Evolutionary conservation across 2,329 filamentous ascomycete species (phyloP).

Genomic region (Pseudogymnoascus sp.): DNA sequence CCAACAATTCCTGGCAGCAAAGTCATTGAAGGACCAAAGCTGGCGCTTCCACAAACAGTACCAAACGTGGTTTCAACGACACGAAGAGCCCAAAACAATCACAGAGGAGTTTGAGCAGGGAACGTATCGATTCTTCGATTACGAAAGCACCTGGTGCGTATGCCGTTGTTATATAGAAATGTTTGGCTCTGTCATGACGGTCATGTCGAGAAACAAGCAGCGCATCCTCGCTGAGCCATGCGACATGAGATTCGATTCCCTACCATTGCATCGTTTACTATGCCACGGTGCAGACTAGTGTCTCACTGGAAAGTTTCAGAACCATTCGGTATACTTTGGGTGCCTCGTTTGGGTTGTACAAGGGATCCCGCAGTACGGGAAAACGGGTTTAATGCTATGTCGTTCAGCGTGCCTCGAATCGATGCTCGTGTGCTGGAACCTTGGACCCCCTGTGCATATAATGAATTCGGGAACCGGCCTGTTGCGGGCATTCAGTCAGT

Average conservation of each 20-base stretch:
- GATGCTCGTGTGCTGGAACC: conserved; percentile 1
- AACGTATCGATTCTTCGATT: conserved; percentile 98
- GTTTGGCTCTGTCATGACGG: conserved; percentile 13
- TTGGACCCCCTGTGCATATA: neutral
- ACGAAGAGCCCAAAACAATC: conserved; percentile 97
- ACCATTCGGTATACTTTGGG: neutral
- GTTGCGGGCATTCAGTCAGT: conserved; percentile 1
- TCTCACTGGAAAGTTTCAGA: conserved; percentile 13
- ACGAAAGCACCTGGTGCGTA: conserved; percentile 93
- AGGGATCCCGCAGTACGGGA: neutral
- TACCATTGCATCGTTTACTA: neutral
- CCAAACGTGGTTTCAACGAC: conserved; percentile 97
- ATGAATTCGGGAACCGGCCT: neutral
- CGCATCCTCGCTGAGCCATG: neutral
- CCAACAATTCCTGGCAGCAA: conserved; percentile 90
- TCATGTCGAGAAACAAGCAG: neutral
- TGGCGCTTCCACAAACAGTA: conserved; percentile 99
- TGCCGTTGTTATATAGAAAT: conserved; percentile 9
- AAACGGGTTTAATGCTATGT: neutral
- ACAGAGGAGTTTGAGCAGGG: conserved; percentile 98
- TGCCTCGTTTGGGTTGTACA: neutral
- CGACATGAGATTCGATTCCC: neutral
- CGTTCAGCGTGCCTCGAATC: conserved; percentile 1
- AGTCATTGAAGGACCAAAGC: conserved; percentile 95
- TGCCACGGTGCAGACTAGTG: conserved; percentile 10